These are phyloP conservation scores for Penicillium capsulatum DNA, from an alignment of 2,329 filamentous ascomycete species.

Conservation along the genomic window DNA sequence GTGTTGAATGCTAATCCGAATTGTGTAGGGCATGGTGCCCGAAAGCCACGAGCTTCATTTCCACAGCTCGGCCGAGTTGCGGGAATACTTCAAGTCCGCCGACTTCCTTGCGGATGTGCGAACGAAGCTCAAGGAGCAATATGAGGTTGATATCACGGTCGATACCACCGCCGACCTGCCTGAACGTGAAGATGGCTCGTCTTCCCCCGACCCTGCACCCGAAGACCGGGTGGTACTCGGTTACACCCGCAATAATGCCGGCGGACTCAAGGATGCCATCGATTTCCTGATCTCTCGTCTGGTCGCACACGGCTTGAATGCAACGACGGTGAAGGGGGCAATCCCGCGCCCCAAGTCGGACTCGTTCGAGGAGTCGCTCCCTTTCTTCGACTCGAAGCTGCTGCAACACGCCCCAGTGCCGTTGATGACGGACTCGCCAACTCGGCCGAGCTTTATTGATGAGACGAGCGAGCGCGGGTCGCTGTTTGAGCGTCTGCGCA, in stretches of 20 bases:
- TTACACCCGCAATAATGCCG: conserved; percentile 96
- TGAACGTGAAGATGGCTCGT: conserved; percentile 32
- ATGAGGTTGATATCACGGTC: conserved; percentile 82
- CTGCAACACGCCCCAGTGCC: conserved; percentile 85
- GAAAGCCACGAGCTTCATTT: conserved; percentile 91
- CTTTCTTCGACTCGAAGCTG: conserved; percentile 95
- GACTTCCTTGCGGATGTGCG: conserved; percentile 78
- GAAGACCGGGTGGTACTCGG: conserved; percentile 62
- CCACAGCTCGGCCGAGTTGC: conserved; percentile 68
- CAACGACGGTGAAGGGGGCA: conserved; percentile 81
- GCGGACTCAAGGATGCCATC: conserved; percentile 89
- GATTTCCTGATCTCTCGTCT: conserved; percentile 86
- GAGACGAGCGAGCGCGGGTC: conserved; percentile 75
- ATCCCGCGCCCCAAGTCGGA: conserved; percentile 98
- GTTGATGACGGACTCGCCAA: conserved; percentile 79
- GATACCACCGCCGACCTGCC: conserved; percentile 45
- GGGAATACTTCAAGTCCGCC: conserved; percentile 74
- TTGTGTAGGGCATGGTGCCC: conserved; percentile 78
- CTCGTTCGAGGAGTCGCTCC: conserved; percentile 94
- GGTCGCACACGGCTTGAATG: conserved; percentile 83
- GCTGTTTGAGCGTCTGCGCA: conserved; percentile 86
- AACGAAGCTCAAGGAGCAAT: conserved; percentile 80
- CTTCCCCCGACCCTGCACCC: conserved; percentile 46
- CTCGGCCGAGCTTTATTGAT: conserved; percentile 76
- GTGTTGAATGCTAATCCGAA: neutral